Percentiles rank a stretch among this genome's conserved stretches.
phyloP scores from a whole-genome alignment of 352 stramenopile species.

The Aphanomyces astaci region DNA sequence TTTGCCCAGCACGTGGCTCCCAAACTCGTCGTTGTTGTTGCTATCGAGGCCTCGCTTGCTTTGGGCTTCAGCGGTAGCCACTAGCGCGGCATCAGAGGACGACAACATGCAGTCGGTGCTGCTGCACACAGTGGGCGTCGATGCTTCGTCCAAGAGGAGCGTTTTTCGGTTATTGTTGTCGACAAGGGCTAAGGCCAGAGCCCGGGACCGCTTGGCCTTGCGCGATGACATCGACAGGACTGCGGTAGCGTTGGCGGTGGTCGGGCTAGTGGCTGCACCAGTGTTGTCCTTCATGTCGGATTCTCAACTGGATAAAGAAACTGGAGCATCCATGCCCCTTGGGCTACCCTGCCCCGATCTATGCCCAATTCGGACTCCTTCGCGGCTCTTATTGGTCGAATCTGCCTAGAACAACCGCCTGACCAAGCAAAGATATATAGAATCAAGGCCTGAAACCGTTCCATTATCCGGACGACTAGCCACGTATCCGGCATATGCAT shows the following conservation, averaged over 20 bases:
- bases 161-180: neutral
- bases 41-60: neutral
- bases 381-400: neutral
- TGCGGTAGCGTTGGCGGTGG: neutral
- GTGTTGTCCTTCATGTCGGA: conserved; percentile 1
- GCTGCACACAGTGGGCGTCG: neutral
- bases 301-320: neutral
- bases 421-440: conserved; percentile 13
- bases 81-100: too few species aligned
- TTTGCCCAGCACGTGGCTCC: too few species aligned
- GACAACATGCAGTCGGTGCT: too few species aligned
- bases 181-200: neutral
- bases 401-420: conserved; percentile 11
- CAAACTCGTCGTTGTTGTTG: neutral
- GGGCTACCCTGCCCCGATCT: neutral
- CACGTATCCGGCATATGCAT: too few species aligned
- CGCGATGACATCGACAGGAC: neutral
- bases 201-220: neutral
- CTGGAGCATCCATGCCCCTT: neutral
- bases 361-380: neutral
- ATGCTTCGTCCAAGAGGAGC: neutral
- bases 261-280: neutral
- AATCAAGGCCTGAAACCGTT: neutral
- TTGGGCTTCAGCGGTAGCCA: too few species aligned
- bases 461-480: neutral